Evolutionary conservation across 306 rosid genomes (phyloP), one percentile per base, ranked within the genome.

Genomic region (Mimosa bimucronata): DNA sequence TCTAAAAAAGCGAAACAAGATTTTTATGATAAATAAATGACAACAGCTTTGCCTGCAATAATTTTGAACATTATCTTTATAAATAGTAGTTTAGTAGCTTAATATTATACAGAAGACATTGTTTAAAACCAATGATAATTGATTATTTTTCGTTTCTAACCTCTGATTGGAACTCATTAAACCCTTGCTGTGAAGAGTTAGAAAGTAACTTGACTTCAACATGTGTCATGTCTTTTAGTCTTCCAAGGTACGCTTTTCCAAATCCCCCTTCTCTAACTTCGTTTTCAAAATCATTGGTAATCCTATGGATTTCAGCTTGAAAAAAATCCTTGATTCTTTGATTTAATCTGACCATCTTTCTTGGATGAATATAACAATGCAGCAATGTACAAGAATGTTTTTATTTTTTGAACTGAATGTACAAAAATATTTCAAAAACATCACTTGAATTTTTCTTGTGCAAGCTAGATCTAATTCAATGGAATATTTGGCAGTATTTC

Each of bases 221-320:
- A 77, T 79, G 67, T 18, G 34, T 46, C 5, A 34, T 57, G 75
- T 74, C 78, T n/a, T 71, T 46, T 6, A 86, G 44, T 31, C 0
- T 16, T 5, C 88, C 90, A 1, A 23, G 13, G 46, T 84, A 84
- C 3, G 86, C 92, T 61, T 72, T 84, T 45, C 92, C 92, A 68
- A 88, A 86, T 30, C 90, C 92, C 18, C 92, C 88, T 73, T 41
- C 65, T 38, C 92, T 90, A 76, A 87, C 66, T 34, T 57, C 46
- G 5, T 77, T 78, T 30, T 69, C 72, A 37, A 82, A 80, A 42
- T 90, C 60, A 21, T 82, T 82, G 3, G 91, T 86, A 2, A 88
- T 88, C 9, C 37, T 5, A 12, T 78, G 10, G 52, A 88, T 52
- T 58, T 90, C 86, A 0, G 57, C 65, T 25, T 67, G 80, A n/a